phyloP scores from a whole-genome alignment of 2,329 filamentous ascomycete species.

The Phialemoniopsis sp. region DNA sequence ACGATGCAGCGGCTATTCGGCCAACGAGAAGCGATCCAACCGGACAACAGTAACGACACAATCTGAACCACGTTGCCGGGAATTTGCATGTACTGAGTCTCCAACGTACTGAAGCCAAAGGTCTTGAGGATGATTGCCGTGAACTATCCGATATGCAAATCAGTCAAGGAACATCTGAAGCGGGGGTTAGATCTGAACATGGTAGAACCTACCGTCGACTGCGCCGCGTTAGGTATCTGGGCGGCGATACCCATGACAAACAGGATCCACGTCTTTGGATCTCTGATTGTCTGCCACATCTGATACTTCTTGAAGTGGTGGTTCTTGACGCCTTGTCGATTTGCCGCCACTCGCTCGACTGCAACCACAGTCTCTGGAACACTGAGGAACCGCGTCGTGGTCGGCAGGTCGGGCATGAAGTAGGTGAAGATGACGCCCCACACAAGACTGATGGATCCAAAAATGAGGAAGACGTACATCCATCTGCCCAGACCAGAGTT shows the following conservation, averaged over 20 bases:
- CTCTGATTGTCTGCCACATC: slow-evolving; percentile 38
- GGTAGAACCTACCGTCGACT: slow-evolving; percentile 16
- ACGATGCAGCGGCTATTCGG: slow-evolving; percentile 47
- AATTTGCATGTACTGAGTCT: slow-evolving; percentile 41
- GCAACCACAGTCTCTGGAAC: slow-evolving; percentile 53
- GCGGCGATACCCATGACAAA: slow-evolving; percentile 30
- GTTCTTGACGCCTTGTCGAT: slow-evolving; percentile 50
- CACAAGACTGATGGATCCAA: slow-evolving; percentile 28
- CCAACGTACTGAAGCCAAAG: slow-evolving; percentile 21
- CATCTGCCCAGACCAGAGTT: slow-evolving; percentile 26
- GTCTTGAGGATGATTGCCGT: slow-evolving; percentile 24
- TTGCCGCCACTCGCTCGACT: slow-evolving; percentile 45
- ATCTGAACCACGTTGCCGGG: slow-evolving; percentile 56
- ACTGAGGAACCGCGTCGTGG: slow-evolving; percentile 58
- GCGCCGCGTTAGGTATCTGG: slow-evolving; percentile 29
- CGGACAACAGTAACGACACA: slow-evolving; percentile 43
- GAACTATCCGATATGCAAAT: slow-evolving; percentile 20
- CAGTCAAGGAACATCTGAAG: too few species aligned
- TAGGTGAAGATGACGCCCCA: slow-evolving; percentile 16
- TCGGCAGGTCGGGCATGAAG: slow-evolving; percentile 50
- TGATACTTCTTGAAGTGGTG: slow-evolving; percentile 39
- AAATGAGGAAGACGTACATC: slow-evolving; percentile 20
- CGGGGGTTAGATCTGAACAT: background rate
- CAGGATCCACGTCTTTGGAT: slow-evolving; percentile 58
- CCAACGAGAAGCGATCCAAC: slow-evolving; percentile 46